A percentile compares a stretch with the other conserved stretches of the same genome.
phyloP scores from a whole-genome alignment of 768 basidiomycete species.

The Harrya chromipes region DNA sequence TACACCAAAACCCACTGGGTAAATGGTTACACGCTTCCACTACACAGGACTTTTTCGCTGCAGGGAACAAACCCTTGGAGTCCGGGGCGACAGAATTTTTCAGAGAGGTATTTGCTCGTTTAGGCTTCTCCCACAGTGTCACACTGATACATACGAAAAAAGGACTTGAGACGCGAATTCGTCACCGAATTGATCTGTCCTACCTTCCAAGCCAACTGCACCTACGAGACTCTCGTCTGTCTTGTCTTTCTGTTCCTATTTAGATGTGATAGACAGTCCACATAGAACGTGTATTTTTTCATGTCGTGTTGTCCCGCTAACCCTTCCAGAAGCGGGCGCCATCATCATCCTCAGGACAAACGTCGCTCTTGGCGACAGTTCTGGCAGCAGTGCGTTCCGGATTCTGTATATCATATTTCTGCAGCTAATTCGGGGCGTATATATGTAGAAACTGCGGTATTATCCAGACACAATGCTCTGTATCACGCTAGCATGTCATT shows the following conservation, averaged over 20 bases:
- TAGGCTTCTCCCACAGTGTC: neutral
- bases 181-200: constrained; percentile 96
- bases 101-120: constrained; percentile 81
- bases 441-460: too few relatives aligned
- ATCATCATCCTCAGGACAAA: too few relatives aligned
- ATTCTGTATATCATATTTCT: too few relatives aligned
- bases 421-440: too few relatives aligned
- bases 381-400: too few relatives aligned
- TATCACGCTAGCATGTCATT: neutral
- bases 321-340: too few relatives aligned
- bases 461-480: too few relatives aligned
- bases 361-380: too few relatives aligned
- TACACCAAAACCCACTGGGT: too few relatives aligned
- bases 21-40: too few relatives aligned
- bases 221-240: constrained; percentile 75
- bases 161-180: constrained; percentile 96
- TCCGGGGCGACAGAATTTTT: constrained; percentile 98
- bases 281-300: constrained; percentile 45
- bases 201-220: constrained; percentile 96
- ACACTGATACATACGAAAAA: neutral
- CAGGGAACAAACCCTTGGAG: constrained; percentile 83
- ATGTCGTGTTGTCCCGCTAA: too few relatives aligned
- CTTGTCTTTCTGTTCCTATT: neutral
- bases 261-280: neutral
- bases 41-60: too few relatives aligned